phyloP scores from a whole-genome alignment of 1,284 basidiomycete genomes.

The Xanthoconium separans region DNA sequence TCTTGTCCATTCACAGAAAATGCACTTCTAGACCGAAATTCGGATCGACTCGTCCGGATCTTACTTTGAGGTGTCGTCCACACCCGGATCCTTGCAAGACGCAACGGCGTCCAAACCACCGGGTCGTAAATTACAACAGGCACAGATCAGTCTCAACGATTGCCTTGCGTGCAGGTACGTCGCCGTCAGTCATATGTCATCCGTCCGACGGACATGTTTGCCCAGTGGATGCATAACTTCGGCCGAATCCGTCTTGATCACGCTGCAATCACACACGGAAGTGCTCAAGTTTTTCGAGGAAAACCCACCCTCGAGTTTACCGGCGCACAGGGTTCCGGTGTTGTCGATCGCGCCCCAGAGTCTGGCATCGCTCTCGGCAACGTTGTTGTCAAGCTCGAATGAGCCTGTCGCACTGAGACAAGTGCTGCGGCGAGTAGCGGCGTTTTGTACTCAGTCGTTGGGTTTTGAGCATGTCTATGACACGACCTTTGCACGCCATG shows the following conservation, averaged over 20 bases:
- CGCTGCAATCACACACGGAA: slow-evolving; percentile 94
- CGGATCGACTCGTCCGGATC: slow-evolving; percentile 76
- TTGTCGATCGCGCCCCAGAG: slow-evolving; percentile 91
- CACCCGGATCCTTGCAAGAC: slow-evolving; percentile 21
- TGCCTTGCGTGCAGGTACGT: slow-evolving; percentile 87
- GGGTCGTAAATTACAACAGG: slow-evolving; percentile 76
- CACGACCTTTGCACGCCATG: slow-evolving; percentile 91
- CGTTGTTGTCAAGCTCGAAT: slow-evolving; percentile 49
- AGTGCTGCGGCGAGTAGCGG: slow-evolving; percentile 66
- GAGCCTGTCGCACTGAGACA: slow-evolving; percentile 54
- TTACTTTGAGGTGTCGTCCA: slow-evolving; percentile 71
- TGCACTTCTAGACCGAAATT: slow-evolving; percentile 73
- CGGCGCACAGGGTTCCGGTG: slow-evolving; percentile 60
- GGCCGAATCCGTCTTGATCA: slow-evolving; percentile 95
- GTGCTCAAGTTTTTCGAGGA: slow-evolving; percentile 74
- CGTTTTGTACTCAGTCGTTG: slow-evolving; percentile 59
- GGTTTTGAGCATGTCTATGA: slow-evolving; percentile 85
- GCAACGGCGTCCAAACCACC: slow-evolving; percentile 23
- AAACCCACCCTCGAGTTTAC: slow-evolving; percentile 45
- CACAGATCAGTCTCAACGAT: slow-evolving; percentile 94
- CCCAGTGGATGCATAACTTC: slow-evolving; percentile 95
- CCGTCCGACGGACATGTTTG: slow-evolving; percentile 6
- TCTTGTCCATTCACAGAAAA: slow-evolving; percentile 4
- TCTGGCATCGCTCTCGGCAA: slow-evolving; percentile 86
- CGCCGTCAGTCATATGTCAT: not conserved